Percentiles rank a stretch among this genome's conserved stretches.
Evolutionary conservation across 345 rosid genomes (phyloP).

Genomic region (Clausena lansium): DNA sequence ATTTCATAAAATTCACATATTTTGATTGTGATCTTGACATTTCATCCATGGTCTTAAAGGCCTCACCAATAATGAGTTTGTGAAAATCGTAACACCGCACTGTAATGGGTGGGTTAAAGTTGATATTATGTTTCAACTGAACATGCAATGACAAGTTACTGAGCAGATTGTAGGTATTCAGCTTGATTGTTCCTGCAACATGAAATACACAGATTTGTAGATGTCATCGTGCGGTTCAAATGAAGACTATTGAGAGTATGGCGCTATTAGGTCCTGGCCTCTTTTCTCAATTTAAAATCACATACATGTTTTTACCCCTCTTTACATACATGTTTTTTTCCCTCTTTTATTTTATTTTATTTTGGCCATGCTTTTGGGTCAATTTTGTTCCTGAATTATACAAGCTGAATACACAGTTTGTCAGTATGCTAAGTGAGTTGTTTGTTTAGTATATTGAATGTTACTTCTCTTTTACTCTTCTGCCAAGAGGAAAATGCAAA

Average conservation of each 20-base stretch:
- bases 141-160: conserved; percentile 3
- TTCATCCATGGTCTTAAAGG: not conserved
- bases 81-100: not conserved
- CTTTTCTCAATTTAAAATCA: not conserved
- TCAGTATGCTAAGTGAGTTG: conserved; percentile 13
- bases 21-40: not conserved
- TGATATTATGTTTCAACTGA: conserved; percentile 1
- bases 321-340: not conserved
- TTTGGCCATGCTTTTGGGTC: conserved; percentile 27
- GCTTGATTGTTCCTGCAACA: not conserved
- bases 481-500: conserved; percentile 2
- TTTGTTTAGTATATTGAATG: not conserved
- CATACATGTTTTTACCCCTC: not conserved
- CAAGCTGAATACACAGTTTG: conserved; percentile 26
- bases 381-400: conserved; percentile 26
- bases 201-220: not conserved
- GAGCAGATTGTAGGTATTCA: conserved; percentile 12
- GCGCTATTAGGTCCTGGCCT: not conserved
- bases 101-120: conserved; percentile 1
- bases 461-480: not conserved
- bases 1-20: not conserved
- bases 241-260: conserved; percentile 12
- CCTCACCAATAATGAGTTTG: not conserved
- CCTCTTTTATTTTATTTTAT: conserved; percentile 17
- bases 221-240: not conserved